Evolutionary conservation across 2,329 filamentous ascomycete genomes (phyloP), one percentile per base, ranked within the genome.

Genomic region (Aspergillus sp.): DNA sequence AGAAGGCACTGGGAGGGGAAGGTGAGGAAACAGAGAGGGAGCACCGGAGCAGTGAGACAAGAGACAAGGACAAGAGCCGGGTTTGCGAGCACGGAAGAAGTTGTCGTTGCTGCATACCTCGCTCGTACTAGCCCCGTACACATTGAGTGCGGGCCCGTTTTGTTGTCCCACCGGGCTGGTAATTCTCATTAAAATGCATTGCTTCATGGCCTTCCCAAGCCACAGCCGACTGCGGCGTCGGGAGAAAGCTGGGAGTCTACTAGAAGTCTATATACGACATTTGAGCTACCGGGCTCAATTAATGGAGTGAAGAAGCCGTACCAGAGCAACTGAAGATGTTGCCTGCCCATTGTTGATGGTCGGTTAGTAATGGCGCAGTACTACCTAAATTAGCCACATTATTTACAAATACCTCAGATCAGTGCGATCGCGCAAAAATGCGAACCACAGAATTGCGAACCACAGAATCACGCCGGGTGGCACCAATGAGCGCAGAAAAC

Each of bases 11-110:
- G 4, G 17, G 15, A 21, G n/a, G 17, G 9, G 25, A 43, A 27
- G 56, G 56, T 40, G 45, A 55, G 27, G 49, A 57, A 49, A 53
- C 52, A 53, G 43, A 57, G 40, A 57, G 56, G 56, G 55, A 60
- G 41, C 11, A 46, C 41, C 37, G 56, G 55, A 60, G 41, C 11
- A 46, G 51, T 45, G 50, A 52, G 51, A 46, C 50, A 44, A 44
- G 41, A 55, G 57, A 60, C 35, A 55, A 58, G 58, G 57, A 60
- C 54, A 23, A 46, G 46, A 43, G 46, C 39, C 17, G 25, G 27
- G 27, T 31, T 31, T 31, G 27, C 27, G 27, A 9, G 41, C 25
- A 46, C 25, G 21, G 41, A 51, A 53, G 55, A 31, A 23, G 37
- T 19, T 23, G 49, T 33, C 25, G 55, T 57, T 19, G 44, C 46